These are phyloP conservation scores for Cercospora sp. DNA, from an alignment of 2,329 filamentous ascomycete species.

Conservation along the genomic window DNA sequence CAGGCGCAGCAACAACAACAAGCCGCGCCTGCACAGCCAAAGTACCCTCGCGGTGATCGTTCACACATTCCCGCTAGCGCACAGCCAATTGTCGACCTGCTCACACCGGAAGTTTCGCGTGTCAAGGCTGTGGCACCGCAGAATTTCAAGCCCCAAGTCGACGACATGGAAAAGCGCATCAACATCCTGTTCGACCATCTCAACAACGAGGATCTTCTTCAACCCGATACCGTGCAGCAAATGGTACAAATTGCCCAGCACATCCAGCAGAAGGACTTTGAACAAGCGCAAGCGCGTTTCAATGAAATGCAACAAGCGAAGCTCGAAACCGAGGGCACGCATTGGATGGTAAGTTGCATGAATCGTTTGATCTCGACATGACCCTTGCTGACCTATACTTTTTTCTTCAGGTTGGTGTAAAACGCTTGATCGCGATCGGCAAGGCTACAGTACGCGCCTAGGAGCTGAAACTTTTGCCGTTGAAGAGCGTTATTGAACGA, in stretches of 20 bases:
- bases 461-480: neutral
- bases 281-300: slow-evolving; percentile 47
- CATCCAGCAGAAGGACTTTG: slow-evolving; percentile 46
- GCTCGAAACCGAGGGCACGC: slow-evolving; percentile 49
- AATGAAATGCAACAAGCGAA: slow-evolving; percentile 51
- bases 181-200: slow-evolving; percentile 92
- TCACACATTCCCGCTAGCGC: slow-evolving; percentile 81
- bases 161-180: slow-evolving; percentile 89
- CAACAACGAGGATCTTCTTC: slow-evolving; percentile 90
- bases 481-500: neutral
- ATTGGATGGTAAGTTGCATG: slow-evolving; percentile 51
- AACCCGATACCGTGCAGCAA: slow-evolving; percentile 71
- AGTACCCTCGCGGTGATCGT: slow-evolving; percentile 69
- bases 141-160: slow-evolving; percentile 84
- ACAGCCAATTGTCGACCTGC: slow-evolving; percentile 75
- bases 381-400: neutral
- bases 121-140: slow-evolving; percentile 82
- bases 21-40: slow-evolving; percentile 24
- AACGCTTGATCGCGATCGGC: slow-evolving; percentile 44
- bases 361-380: neutral
- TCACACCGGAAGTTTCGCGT: slow-evolving; percentile 81
- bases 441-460: slow-evolving; percentile 33
- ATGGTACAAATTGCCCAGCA: slow-evolving; percentile 57
- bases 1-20: slow-evolving; percentile 18
- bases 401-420: slow-evolving; percentile 38